A percentile compares a stretch with the other conserved stretches of the same genome.
Conservation (phyloP, 2,329 filamentous ascomycete species). For the Cercospora sesami region DNA sequence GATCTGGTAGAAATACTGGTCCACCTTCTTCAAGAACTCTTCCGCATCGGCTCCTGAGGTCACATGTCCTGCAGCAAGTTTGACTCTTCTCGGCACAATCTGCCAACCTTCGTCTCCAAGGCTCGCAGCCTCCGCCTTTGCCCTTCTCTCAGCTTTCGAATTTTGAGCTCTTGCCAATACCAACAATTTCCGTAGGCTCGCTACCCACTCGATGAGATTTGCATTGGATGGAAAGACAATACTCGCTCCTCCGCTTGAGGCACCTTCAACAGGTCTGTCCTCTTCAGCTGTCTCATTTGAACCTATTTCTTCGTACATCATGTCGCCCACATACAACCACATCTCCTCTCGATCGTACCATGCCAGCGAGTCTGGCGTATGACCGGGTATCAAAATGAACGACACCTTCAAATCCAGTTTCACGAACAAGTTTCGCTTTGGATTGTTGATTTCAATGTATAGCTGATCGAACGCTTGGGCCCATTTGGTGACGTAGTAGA, state of each 20-base stretch:
- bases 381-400: constrained; percentile 51
- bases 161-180: constrained; percentile 42
- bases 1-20: constrained; percentile 38
- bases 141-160: constrained; percentile 21
- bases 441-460: constrained; percentile 20
- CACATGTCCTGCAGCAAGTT: constrained; percentile 40
- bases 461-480: constrained; percentile 43
- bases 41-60: constrained; percentile 42
- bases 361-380: constrained; percentile 50
- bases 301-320: constrained; percentile 44
- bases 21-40: constrained; percentile 40
- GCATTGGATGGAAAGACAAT: constrained; percentile 45
- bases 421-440: background rate
- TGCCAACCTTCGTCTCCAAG: constrained; percentile 26
- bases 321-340: constrained; percentile 50
- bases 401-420: constrained; percentile 39
- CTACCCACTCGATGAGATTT: constrained; percentile 43
- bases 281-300: background rate
- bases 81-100: constrained; percentile 28
- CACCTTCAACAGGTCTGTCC: background rate
- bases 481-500: constrained; percentile 47
- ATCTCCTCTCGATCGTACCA: constrained; percentile 49
- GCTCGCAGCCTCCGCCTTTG: constrained; percentile 18
- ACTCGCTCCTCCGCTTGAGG: background rate
- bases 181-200: constrained; percentile 40